Percentiles rank a stretch among this genome's conserved stretches.
Conservation (phyloP, 192 early-diverging fungal genomes). For the Podila epicladia region DNA sequence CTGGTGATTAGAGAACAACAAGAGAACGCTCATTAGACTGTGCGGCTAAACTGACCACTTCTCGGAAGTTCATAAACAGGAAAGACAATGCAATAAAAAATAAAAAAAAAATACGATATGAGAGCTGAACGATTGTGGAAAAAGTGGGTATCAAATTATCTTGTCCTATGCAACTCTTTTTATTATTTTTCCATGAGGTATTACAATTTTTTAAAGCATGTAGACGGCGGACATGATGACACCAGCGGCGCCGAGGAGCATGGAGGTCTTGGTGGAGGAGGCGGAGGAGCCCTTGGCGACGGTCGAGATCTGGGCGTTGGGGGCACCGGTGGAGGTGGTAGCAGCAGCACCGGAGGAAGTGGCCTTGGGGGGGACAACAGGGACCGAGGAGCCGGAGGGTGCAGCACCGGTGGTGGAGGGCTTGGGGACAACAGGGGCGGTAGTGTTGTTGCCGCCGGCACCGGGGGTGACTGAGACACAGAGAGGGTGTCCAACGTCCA, state of each 20-base stretch:
- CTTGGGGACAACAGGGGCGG: neutral
- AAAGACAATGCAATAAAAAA: no score
- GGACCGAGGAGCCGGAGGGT: neutral
- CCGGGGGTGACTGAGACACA: conserved; percentile 19
- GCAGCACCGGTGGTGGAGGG: neutral
- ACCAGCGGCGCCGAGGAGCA: conserved; percentile 14
- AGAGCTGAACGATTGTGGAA: no score
- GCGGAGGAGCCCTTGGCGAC: conserved; percentile 2
- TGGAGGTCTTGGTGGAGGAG: conserved; percentile 4
- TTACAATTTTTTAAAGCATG: conserved; percentile 16
- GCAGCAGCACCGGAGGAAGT: neutral
- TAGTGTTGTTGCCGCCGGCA: neutral
- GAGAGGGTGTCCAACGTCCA: conserved; percentile 22
- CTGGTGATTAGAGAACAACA: no score
- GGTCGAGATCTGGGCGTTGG: neutral
- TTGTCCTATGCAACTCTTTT: neutral
- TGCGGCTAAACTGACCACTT: no score
- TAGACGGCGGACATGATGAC: conserved; percentile 10
- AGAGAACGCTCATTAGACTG: no score
- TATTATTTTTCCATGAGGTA: neutral
- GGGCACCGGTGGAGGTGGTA: conserved; percentile 1
- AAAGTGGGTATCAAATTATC: neutral
- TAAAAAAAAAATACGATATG: no score
- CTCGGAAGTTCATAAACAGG: no score
- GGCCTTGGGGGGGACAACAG: neutral